These are phyloP conservation scores for Metroxylon sagu DNA, from an alignment of 176 grass and related monocot genomes.

Conservation along the genomic window DNA sequence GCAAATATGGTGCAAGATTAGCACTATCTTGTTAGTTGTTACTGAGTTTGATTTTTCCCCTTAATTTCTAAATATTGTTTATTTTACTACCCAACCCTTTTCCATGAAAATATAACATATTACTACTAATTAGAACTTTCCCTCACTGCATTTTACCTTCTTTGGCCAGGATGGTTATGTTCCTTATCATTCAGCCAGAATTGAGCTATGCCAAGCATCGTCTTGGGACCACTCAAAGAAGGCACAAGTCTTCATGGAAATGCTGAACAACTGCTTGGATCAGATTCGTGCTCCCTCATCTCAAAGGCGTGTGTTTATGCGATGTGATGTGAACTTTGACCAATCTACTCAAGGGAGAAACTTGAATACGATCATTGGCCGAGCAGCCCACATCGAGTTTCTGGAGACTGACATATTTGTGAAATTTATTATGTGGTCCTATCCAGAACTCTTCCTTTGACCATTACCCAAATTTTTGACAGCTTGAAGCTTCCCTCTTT, in stretches of 20 bases:
- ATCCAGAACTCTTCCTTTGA: constrained; percentile 63
- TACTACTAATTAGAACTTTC: too few relatives aligned
- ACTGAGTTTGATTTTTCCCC: too few relatives aligned
- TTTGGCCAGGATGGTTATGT: constrained; percentile 73
- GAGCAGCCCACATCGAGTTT: constrained; percentile 85
- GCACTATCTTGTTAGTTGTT: too few relatives aligned
- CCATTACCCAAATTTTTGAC: too few relatives aligned
- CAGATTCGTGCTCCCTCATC: constrained; percentile 61
- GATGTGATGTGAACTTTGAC: constrained; percentile 77
- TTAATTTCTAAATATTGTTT: too few relatives aligned
- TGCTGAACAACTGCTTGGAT: constrained; percentile 82
- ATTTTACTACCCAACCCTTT: too few relatives aligned
- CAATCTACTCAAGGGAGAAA: constrained; percentile 43
- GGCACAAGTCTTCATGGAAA: constrained; percentile 69
- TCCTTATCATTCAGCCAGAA: constrained; percentile 85
- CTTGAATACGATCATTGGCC: constrained; percentile 74
- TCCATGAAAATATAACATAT: too few relatives aligned
- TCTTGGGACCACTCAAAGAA: constrained; percentile 59
- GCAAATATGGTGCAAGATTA: too few relatives aligned
- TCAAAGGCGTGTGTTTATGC: constrained; percentile 58
- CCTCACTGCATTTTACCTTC: too few relatives aligned
- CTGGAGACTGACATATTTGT: constrained; percentile 62
- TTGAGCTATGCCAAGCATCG: constrained; percentile 51
- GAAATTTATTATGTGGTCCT: constrained; percentile 93
- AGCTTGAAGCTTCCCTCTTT: background rate